These are phyloP conservation scores for Stachybotrys elegans DNA, from an alignment of 2,329 filamentous ascomycete genomes.

Conservation along the genomic window DNA sequence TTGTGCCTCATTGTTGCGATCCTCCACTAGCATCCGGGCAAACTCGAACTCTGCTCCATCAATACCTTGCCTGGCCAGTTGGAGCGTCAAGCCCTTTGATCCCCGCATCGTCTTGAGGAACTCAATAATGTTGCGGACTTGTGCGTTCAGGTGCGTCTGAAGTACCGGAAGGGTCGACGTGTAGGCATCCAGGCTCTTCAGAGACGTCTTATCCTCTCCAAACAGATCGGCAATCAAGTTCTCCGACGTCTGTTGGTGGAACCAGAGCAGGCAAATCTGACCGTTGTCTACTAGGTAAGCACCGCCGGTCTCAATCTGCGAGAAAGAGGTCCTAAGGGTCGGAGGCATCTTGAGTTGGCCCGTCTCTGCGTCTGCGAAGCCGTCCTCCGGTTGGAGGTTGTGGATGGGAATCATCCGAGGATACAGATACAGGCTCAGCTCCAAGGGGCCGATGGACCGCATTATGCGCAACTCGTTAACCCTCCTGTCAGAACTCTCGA, in stretches of 20 bases:
- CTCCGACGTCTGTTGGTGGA: conserved; percentile 87
- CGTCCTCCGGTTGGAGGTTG: conserved; percentile 80
- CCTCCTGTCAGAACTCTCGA: conserved; percentile 83
- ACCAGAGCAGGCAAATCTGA: conserved; percentile 85
- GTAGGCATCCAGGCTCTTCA: conserved; percentile 78
- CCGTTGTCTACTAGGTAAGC: conserved; percentile 95
- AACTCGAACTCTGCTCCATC: conserved; percentile 98
- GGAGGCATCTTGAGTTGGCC: conserved; percentile 84
- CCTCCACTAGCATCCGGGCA: conserved; percentile 83
- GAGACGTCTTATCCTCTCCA: conserved; percentile 62
- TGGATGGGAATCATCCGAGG: conserved; percentile 90
- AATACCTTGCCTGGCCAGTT: conserved; percentile 85
- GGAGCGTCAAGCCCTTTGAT: conserved; percentile 82
- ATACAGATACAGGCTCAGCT: conserved; percentile 89
- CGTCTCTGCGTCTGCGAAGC: conserved; percentile 82
- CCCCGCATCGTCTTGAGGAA: conserved; percentile 77
- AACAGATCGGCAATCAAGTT: conserved; percentile 90
- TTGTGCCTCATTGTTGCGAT: conserved; percentile 95
- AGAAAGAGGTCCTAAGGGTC: conserved; percentile 75
- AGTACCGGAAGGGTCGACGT: conserved; percentile 75
- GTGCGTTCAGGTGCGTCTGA: conserved; percentile 88
- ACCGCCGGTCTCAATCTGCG: conserved; percentile 84
- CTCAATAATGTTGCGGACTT: conserved; percentile 89
- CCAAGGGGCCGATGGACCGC: conserved; percentile 77
- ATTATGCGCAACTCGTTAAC: conserved; percentile 90